Conservation (phyloP, 345 rosid genomes). For the Lumnitzera racemosa region DNA sequence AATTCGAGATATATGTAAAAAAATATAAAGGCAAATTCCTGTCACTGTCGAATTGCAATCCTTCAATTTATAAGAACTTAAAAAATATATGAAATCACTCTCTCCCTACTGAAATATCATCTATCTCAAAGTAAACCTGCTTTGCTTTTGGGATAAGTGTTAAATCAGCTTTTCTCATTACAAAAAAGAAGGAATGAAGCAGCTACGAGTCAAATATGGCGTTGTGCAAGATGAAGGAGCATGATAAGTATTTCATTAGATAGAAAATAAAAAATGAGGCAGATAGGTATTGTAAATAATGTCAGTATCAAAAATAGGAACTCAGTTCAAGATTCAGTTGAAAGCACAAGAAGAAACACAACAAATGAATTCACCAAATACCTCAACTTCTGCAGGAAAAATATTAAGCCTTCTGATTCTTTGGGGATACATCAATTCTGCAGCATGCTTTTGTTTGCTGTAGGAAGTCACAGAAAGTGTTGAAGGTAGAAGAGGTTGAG, state of each 20-base stretch:
- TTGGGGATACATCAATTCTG: slow-evolving; percentile 81
- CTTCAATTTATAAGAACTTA: no score
- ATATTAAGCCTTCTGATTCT: slow-evolving; percentile 86
- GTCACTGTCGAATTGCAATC: no score
- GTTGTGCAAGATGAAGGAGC: no score
- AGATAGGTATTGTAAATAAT: background rate
- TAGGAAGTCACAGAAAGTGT: slow-evolving; percentile 33
- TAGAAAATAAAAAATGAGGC: slow-evolving; percentile 8
- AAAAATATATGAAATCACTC: background rate
- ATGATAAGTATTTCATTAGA: no score
- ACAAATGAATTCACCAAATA: slow-evolving; percentile 9
- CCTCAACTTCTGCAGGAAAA: slow-evolving; percentile 80
- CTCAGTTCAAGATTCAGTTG: no score
- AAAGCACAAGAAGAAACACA: background rate
- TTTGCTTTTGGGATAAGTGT: background rate
- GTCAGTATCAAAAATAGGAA: slow-evolving; percentile 7
- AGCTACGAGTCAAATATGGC: no score
- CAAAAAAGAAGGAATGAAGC: slow-evolving; percentile 7
- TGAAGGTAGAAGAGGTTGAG: slow-evolving; percentile 58
- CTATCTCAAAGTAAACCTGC: background rate
- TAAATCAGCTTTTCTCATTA: no score
- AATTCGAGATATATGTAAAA: no score
- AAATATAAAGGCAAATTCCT: no score
- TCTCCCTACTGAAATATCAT: background rate
- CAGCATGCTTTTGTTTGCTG: slow-evolving; percentile 81